Evolutionary conservation across 208 protist genomes (phyloP).

Genomic region (Strigomonas galati): DNA sequence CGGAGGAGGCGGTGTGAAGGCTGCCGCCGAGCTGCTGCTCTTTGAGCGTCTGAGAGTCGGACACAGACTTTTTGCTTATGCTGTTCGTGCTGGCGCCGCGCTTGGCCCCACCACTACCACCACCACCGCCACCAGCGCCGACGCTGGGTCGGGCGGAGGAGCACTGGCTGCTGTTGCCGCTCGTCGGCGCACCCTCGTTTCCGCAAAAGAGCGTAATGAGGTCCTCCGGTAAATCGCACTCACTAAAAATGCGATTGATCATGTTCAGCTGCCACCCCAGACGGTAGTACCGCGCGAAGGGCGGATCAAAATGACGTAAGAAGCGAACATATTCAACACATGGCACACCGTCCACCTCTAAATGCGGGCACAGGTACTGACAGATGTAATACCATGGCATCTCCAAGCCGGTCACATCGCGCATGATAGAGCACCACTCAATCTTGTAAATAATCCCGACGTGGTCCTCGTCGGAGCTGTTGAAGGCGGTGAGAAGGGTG

Average conservation of each 20-base stretch:
- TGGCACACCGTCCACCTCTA: slow-evolving; percentile 55
- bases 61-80: not conserved
- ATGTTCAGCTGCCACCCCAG: slow-evolving; percentile 44
- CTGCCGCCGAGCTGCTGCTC: not conserved
- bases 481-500: slow-evolving; percentile 72
- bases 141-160: not conserved
- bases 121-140: not conserved
- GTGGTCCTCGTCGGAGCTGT: slow-evolving; percentile 55
- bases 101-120: not conserved
- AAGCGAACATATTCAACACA: slow-evolving; percentile 82
- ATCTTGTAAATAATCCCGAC: slow-evolving; percentile 79
- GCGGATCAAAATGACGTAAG: slow-evolving; percentile 53
- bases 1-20: not conserved
- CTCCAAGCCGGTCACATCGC: slow-evolving; percentile 61
- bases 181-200: not conserved
- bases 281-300: slow-evolving; percentile 43
- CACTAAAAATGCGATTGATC: slow-evolving; percentile 45
- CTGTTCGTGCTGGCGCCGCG: not conserved
- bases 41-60: not conserved
- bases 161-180: not conserved
- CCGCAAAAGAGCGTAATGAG: slow-evolving; percentile 42
- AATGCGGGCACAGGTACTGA: slow-evolving; percentile 53
- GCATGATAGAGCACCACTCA: slow-evolving; percentile 79
- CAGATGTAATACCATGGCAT: slow-evolving; percentile 87
- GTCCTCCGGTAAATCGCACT: slow-evolving; percentile 68